A percentile compares a stretch with the other conserved stretches of the same genome.
phyloP scores from a whole-genome alignment of 805 yeast genomes.

The Wickerhamiella occidentalis region DNA sequence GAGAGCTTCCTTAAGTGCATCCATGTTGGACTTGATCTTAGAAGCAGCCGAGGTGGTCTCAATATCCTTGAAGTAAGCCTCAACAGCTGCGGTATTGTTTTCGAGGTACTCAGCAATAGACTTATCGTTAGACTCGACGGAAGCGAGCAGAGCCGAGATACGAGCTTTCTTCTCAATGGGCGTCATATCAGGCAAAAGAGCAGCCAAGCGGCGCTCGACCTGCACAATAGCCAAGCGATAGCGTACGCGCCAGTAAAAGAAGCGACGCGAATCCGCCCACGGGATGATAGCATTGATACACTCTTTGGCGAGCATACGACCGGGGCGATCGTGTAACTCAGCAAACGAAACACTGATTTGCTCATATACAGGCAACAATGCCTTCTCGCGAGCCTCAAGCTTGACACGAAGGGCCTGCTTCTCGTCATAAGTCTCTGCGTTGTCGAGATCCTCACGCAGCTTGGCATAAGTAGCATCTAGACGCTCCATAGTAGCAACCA shows the following conservation, averaged over 20 bases:
- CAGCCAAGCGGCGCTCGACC: conserved; percentile 31
- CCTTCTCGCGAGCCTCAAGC: conserved; percentile 66
- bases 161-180: conserved; percentile 12
- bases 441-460: conserved; percentile 40
- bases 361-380: conserved; percentile 72
- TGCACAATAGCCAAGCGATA: conserved; percentile 91
- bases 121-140: conserved; percentile 49
- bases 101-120: conserved; percentile 80
- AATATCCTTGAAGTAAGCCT: conserved; percentile 14
- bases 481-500: conserved; percentile 82
- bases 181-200: conserved; percentile 7
- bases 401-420: conserved; percentile 51
- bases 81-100: conserved; percentile 46
- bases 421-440: conserved; percentile 47
- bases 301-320: conserved; percentile 94
- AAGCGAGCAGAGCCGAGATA: conserved; percentile 26
- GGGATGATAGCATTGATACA: conserved; percentile 73
- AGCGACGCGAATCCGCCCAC: conserved; percentile 83
- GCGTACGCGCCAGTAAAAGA: conserved; percentile 97
- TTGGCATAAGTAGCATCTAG: conserved; percentile 65
- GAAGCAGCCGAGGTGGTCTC: conserved; percentile 7
- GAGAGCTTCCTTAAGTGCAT: conserved; percentile 25
- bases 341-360: conserved; percentile 95
- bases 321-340: conserved; percentile 93
- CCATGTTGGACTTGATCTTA: conserved; percentile 12